Conservation (phyloP, 2,329 filamentous ascomycete species). For the Fusarium temperatum region DNA sequence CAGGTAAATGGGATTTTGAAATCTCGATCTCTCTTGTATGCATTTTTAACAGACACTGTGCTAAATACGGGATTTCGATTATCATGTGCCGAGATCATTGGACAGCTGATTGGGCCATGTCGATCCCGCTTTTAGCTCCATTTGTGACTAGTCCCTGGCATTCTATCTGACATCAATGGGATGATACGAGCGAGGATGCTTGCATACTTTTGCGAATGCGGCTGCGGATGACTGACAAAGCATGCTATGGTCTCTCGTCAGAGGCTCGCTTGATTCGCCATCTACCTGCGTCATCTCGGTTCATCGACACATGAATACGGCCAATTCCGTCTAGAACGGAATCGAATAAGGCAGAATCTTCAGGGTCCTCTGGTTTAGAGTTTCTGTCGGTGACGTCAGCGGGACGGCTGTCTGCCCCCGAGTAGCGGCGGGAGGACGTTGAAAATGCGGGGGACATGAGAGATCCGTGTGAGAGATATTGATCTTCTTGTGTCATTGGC, state of each 20-base stretch:
- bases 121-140: background rate
- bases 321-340: constrained; percentile 50
- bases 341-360: constrained; percentile 47
- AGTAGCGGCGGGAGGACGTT: background rate
- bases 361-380: constrained; percentile 12
- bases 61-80: background rate
- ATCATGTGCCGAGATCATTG: background rate
- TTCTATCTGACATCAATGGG: background rate
- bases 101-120: constrained; percentile 2
- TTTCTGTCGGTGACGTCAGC: background rate
- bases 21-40: constrained; percentile 1
- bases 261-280: constrained; percentile 50
- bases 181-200: background rate
- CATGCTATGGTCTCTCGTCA: constrained; percentile 30
- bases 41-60: constrained; percentile 9
- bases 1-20: background rate
- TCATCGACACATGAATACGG: constrained; percentile 48
- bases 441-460: constrained; percentile 16
- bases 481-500: constrained; percentile 29
- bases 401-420: background rate
- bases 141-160: background rate
- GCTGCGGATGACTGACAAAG: background rate
- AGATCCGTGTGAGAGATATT: constrained; percentile 4
- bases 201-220: background rate
- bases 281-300: constrained; percentile 50